phyloP scores from a whole-genome alignment of 148 eudicot species.

The Beta vulgaris region DNA sequence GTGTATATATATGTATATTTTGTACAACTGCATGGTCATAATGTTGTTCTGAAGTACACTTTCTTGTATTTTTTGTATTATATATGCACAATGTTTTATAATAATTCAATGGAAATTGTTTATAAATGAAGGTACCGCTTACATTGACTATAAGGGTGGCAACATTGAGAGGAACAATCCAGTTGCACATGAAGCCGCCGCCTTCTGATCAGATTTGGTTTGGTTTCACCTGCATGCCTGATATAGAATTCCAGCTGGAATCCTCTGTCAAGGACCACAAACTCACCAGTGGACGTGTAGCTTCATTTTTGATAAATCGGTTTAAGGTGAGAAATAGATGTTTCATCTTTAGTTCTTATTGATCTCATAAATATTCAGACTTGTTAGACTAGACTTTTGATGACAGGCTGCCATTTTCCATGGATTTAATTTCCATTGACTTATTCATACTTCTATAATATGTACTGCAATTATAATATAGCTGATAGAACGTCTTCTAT shows the following conservation, averaged over 20 bases:
- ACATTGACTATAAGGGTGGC: conserved; percentile 69
- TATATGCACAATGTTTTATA: background rate
- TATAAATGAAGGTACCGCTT: conserved; percentile 71
- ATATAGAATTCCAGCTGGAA: conserved; percentile 75
- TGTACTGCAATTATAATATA: background rate
- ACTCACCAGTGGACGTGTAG: conserved; percentile 65
- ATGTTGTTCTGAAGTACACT: background rate
- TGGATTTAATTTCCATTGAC: background rate
- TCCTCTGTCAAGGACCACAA: conserved; percentile 85
- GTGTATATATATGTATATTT: background rate
- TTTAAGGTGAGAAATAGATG: conserved; percentile 61
- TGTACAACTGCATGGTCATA: background rate
- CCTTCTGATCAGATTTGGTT: conserved; percentile 96
- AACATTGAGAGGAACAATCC: conserved; percentile 73
- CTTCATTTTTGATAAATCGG: conserved; percentile 66
- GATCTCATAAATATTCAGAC: background rate
- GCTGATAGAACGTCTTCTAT: background rate
- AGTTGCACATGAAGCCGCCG: conserved; percentile 81
- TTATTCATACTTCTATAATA: background rate
- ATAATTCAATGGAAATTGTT: background rate
- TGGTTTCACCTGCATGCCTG: conserved; percentile 86
- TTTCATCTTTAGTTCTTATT: background rate
- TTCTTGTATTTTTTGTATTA: background rate
- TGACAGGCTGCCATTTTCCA: background rate
- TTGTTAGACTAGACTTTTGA: background rate